These are phyloP conservation scores for Apiospora kogelbergensis DNA, from an alignment of 2,329 filamentous ascomycete species.

Conservation along the genomic window DNA sequence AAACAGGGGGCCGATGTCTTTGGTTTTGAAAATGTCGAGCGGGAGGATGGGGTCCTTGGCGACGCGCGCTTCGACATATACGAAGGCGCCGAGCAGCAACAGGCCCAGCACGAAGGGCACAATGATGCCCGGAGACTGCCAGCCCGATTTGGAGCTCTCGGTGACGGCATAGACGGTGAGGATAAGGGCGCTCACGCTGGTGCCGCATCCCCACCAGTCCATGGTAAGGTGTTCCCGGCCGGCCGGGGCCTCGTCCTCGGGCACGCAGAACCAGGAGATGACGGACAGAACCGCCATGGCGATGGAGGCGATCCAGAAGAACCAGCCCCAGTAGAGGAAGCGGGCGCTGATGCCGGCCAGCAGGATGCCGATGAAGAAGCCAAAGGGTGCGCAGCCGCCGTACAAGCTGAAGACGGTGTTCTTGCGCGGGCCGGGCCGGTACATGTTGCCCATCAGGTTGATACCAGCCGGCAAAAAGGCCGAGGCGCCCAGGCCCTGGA, in stretches of 20 bases:
- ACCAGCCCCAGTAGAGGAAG: constrained; percentile 60
- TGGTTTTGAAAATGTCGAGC: constrained; percentile 63
- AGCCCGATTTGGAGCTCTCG: constrained; percentile 34
- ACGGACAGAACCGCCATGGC: constrained; percentile 14
- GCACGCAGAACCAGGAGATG: constrained; percentile 16
- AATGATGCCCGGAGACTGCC: constrained; percentile 27
- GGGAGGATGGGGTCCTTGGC: constrained; percentile 66
- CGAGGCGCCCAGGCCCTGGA: constrained; percentile 71
- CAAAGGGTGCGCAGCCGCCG: constrained; percentile 49
- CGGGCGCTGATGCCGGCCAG: constrained; percentile 60
- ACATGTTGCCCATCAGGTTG: constrained; percentile 61
- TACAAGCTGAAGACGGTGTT: constrained; percentile 60
- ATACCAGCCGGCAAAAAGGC: constrained; percentile 68
- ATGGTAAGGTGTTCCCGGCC: constrained; percentile 39
- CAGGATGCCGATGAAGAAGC: constrained; percentile 61
- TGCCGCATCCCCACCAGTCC: constrained; percentile 63
- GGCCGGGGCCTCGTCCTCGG: constrained; percentile 14
- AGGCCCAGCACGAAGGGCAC: constrained; percentile 61
- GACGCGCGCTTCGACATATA: constrained; percentile 71
- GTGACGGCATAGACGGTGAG: constrained; percentile 73
- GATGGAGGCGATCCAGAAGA: constrained; percentile 62
- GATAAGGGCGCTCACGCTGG: constrained; percentile 63
- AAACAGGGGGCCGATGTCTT: constrained; percentile 62
- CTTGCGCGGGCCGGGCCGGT: constrained; percentile 65
- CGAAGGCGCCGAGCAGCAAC: constrained; percentile 53